A percentile compares a stretch with the other conserved stretches of the same genome.
Evolutionary conservation across 441 rosid genomes (phyloP).

Genomic region (Populus tomentosa): DNA sequence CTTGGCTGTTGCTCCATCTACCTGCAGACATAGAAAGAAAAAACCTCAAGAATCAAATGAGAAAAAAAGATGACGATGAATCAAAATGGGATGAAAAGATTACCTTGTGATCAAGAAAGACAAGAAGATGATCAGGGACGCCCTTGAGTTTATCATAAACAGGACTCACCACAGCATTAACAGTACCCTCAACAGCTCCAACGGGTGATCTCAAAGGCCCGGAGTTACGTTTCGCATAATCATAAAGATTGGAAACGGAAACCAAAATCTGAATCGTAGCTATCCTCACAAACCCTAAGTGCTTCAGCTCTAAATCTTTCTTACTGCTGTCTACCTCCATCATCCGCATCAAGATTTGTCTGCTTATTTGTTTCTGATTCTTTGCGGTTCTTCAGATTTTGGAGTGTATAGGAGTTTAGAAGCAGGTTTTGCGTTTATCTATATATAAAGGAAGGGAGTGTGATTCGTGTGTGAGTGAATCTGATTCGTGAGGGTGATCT

Average conservation of each 20-base stretch:
- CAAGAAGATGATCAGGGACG: constrained; percentile 62
- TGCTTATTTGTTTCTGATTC: neutral
- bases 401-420: neutral
- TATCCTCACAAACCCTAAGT: constrained; percentile 54
- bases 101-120: constrained; percentile 75
- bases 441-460: no score
- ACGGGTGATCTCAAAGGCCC: constrained; percentile 75
- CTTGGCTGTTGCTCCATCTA: constrained; percentile 48
- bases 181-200: constrained; percentile 60
- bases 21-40: constrained; percentile 35
- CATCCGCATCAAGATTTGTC: constrained; percentile 17
- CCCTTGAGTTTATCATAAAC: constrained; percentile 53
- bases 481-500: constrained; percentile 29
- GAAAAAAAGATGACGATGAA: neutral
- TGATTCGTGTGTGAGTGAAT: neutral
- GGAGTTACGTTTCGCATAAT: constrained; percentile 67
- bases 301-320: constrained; percentile 44
- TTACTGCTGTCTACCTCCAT: constrained; percentile 45
- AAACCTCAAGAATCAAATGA: neutral
- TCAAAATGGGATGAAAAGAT: neutral
- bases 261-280: constrained; percentile 54
- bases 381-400: neutral
- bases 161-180: constrained; percentile 57
- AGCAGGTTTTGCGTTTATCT: no score
- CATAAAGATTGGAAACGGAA: constrained; percentile 51